A percentile compares a stretch with the other conserved stretches of the same genome.
phyloP scores from a whole-genome alignment of 805 yeast genomes.

The Yarrowia alimentaria region DNA sequence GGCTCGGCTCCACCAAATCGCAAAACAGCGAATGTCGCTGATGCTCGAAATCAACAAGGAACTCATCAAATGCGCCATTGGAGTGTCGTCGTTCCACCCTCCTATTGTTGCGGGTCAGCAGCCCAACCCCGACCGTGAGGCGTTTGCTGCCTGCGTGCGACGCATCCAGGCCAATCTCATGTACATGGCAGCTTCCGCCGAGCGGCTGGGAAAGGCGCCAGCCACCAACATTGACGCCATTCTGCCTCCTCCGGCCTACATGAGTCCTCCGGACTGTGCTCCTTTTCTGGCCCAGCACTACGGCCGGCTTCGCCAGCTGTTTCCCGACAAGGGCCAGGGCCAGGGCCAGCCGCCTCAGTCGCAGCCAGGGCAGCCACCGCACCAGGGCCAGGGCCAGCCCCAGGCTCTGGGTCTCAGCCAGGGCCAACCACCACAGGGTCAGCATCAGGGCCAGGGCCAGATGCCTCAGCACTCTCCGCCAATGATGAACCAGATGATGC shows the following conservation, averaged over 20 bases:
- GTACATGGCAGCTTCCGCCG: conserved; percentile 39
- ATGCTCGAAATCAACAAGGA: conserved; percentile 39
- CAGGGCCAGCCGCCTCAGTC: conserved; percentile 6
- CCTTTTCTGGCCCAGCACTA: conserved; percentile 7
- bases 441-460: conserved; percentile 1
- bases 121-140: conserved; percentile 28
- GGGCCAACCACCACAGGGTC: conserved; percentile 16
- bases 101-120: conserved; percentile 5
- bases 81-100: conserved; percentile 22
- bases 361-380: conserved; percentile 10
- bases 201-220: conserved; percentile 25
- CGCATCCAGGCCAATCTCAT: conserved; percentile 41
- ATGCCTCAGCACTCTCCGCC: not conserved
- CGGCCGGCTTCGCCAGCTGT: conserved; percentile 17
- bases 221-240: conserved; percentile 9
- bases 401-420: conserved; percentile 5
- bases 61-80: conserved; percentile 34
- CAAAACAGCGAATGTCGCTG: conserved; percentile 33
- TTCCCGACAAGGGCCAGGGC: not conserved
- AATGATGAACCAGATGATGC: not conserved
- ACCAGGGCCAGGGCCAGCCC: conserved; percentile 7
- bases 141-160: conserved; percentile 36
- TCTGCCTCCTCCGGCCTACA: conserved; percentile 1
- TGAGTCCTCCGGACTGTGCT: conserved; percentile 27
- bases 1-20: conserved; percentile 1